phyloP scores from a whole-genome alignment of 768 basidiomycete species.

The Suillus subalutaceus region DNA sequence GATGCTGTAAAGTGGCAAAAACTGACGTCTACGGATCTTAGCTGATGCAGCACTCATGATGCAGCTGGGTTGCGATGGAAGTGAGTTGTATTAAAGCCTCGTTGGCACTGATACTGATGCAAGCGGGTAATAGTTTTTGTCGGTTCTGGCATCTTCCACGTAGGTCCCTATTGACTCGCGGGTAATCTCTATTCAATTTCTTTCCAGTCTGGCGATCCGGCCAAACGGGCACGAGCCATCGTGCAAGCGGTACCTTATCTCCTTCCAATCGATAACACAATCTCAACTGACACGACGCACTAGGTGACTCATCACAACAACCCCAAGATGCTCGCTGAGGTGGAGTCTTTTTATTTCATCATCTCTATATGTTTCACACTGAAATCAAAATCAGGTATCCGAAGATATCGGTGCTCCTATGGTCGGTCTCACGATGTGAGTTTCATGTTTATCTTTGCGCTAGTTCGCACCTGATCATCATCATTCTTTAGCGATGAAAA shows the following conservation, averaged over 20 bases:
- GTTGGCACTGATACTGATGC: slow-evolving; percentile 1
- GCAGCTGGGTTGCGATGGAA: slow-evolving; percentile 96
- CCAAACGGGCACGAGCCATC: slow-evolving; percentile 91
- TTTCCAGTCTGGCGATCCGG: slow-evolving; percentile 84
- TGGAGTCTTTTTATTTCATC: slow-evolving; percentile 29
- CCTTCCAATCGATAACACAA: slow-evolving; percentile 1
- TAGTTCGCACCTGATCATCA: background rate
- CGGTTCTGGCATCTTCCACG: slow-evolving; percentile 96
- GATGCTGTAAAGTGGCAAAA: background rate
- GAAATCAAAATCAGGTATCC: slow-evolving; percentile 54
- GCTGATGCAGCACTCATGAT: slow-evolving; percentile 99
- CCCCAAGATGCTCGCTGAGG: slow-evolving; percentile 87
- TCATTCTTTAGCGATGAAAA: slow-evolving; percentile 52
- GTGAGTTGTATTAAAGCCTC: slow-evolving; percentile 45
- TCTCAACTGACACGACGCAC: slow-evolving; percentile 14
- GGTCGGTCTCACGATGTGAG: slow-evolving; percentile 90
- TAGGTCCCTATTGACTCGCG: slow-evolving; percentile 37
- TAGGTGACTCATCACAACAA: slow-evolving; percentile 96
- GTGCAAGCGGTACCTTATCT: slow-evolving; percentile 81
- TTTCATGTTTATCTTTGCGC: slow-evolving; percentile 34
- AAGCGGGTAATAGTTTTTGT: slow-evolving; percentile 75
- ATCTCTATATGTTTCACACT: slow-evolving; percentile 11
- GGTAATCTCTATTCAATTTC: slow-evolving; percentile 1
- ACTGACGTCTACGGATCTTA: slow-evolving; percentile 24
- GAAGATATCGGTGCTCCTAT: slow-evolving; percentile 89